Evolutionary conservation across 2,329 filamentous ascomycete species (phyloP).

Genomic region (Fusarium burgessii): DNA sequence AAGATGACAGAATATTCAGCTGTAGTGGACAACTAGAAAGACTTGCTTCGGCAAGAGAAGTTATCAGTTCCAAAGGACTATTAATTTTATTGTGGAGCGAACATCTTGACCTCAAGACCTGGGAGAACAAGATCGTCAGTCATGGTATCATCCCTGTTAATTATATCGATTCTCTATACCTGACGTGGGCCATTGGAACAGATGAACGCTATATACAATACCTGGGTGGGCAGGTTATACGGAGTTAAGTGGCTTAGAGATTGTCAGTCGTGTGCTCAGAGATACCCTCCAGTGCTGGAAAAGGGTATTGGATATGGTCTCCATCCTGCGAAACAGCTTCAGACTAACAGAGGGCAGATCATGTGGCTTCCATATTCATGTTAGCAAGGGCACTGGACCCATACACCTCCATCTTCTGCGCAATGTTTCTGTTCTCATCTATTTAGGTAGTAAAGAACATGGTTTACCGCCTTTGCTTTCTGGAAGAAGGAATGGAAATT

Average conservation of each 20-base stretch:
- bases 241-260: too few relatives aligned
- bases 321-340: slow-evolving; percentile 22
- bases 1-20: slow-evolving; percentile 15
- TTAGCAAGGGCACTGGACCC: slow-evolving; percentile 24
- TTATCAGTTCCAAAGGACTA: not conserved
- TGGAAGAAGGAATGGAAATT: not conserved
- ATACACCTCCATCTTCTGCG: slow-evolving; percentile 16
- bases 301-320: slow-evolving; percentile 26
- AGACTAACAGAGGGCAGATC: slow-evolving; percentile 8
- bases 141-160: not conserved
- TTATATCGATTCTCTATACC: slow-evolving; percentile 3
- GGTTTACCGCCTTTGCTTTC: slow-evolving; percentile 28
- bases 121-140: slow-evolving; percentile 11
- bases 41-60: not conserved
- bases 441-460: slow-evolving; percentile 27
- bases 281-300: slow-evolving; percentile 32
- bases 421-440: slow-evolving; percentile 26
- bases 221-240: too few relatives aligned
- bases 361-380: slow-evolving; percentile 37
- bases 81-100: not conserved
- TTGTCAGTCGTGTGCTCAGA: slow-evolving; percentile 26
- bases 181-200: slow-evolving; percentile 21
- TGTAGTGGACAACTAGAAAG: not conserved
- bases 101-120: not conserved
- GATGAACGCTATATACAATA: not conserved